Base-by-base conservation (phyloP, 2,329 filamentous ascomycete genomes). In the Fusarium floridanum region DNA sequence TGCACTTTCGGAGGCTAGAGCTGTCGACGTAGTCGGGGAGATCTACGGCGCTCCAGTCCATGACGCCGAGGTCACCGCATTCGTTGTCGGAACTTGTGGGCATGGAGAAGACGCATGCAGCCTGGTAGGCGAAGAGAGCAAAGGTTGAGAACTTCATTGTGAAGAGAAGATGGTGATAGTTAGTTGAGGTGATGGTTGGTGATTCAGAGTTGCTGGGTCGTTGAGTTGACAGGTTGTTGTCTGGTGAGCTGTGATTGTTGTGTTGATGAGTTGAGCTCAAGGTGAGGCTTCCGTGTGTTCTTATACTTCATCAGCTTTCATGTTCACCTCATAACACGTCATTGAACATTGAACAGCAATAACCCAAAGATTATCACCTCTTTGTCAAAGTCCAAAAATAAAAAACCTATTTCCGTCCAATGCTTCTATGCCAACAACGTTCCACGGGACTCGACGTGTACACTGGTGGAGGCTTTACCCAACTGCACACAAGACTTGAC, bases 61-160 rank as follows among this genome's bases (percentile, higher is more conserved):
- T 65, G 29, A 60, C 63, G 29, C 63, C 63, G 53, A 65, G 63
- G 39, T 22, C 63, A 20, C 63, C 53, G 53, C 63, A 65, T 50
- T 65, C 37, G 4, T 20, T 20, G 22, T 55, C 34, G 4, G 36
- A 8, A 10, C 20, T 32, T 20, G 36, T 22, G 12, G 61, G 61
- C 48, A 64, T 17, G 5, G 61, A 34, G 37, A 64, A 24, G 16
- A 57, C 17, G 36, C 48, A 64, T 4, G 22, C 6, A 17, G 48
- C 36, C 36, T 57, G 24, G 61, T 27, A 64, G 34, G 61, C 50
- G 4, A 45, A 24, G 11, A 64, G 61, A 16, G 22, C 17, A 39
- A 64, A 24, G 9, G 36, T 34, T 27, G 36, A 43, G 50, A 57
- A 29, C 48, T 64, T 64, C 61, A 64, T 64, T 9, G 27, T 64